Evolutionary conservation across 2,329 filamentous ascomycete genomes (phyloP), one percentile per base, ranked within the genome.

Genomic region (Thyridium curvatum): DNA sequence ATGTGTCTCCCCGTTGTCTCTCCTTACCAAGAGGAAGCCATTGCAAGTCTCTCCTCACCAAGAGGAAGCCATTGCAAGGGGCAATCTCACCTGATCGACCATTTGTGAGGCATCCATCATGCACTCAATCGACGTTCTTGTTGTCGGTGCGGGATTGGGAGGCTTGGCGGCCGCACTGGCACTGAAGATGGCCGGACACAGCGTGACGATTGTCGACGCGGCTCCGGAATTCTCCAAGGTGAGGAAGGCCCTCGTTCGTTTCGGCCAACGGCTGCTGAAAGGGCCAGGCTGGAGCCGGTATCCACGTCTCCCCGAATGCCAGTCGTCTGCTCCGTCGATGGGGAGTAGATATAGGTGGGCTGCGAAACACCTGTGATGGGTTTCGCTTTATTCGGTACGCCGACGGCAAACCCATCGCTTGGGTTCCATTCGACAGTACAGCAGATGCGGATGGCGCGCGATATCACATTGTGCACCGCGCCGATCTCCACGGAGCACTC

Each of bases 401-500:
- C 12, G 45, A 51, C 28, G 57, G 55, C 2, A 41, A 40, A 12
- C 40, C 48, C 2, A 49, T 60, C 12, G 42, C 48, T 4, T 43
- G 49, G 2, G 28, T 51, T 9, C 46, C 51, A 2, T 54, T 56
- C 21, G 44, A 43, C 15, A 35, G 47, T 33, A 40, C 46, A 31
- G 45, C 49, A 12, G 41, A 48, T 21, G 43, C 40, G 2, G 49
- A 58, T 30, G 51, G 50, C 13, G 59, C 55, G 9, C 53, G 52
- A 0, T 64, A 62, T 32, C 58, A 57, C 35, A 44, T 59, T 3
- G 52, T 59, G 4, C 59, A 62, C 39, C 53, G 58, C n/a, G 59
- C 54, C 13, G 59, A 61, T 37, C 54, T 63, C 12, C 57, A 60
- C 41, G 49, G 49, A 3, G 54, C 51, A 7, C 48, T 62, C n/a